phyloP scores from a whole-genome alignment of 257 asterid species.

The Solanum chilense region DNA sequence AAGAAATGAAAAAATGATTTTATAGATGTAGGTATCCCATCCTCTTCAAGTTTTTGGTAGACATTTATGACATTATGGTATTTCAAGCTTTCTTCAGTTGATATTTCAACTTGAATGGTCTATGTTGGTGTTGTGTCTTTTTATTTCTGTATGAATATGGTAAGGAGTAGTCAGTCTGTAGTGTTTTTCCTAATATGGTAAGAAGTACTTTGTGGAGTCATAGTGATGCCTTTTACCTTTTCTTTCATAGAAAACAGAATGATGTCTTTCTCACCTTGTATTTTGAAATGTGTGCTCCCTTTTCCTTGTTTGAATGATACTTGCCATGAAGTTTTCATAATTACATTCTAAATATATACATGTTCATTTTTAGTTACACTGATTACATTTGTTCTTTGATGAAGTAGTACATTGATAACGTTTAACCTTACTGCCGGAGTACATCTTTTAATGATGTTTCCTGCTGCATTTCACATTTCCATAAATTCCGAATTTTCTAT shows the following conservation, averaged over 20 bases:
- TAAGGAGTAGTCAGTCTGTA: not conserved
- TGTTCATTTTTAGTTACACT: not conserved
- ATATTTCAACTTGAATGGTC: not conserved
- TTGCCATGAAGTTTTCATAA: not conserved
- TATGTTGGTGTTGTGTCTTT: not conserved
- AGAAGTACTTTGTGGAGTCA: not conserved
- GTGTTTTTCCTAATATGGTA: not conserved
- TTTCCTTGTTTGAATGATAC: not conserved
- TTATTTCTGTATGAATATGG: too few species aligned
- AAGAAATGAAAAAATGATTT: not conserved
- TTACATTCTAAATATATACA: not conserved
- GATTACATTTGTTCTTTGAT: not conserved
- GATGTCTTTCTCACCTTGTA: not conserved
- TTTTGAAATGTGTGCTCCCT: not conserved
- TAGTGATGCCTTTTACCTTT: not conserved
- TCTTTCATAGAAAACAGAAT: not conserved
- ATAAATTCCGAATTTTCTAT: not conserved
- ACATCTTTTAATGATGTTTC: not conserved
- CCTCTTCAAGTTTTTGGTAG: not conserved
- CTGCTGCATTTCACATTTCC: not conserved
- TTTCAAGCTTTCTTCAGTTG: not conserved
- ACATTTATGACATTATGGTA: not conserved
- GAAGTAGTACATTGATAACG: not conserved
- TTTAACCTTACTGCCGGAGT: not conserved
- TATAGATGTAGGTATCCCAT: not conserved